Percentiles rank a stretch among this genome's conserved stretches.
These are phyloP conservation scores for Podospora conica DNA, from an alignment of 495 filamentous ascomycete species.

Conservation along the genomic window DNA sequence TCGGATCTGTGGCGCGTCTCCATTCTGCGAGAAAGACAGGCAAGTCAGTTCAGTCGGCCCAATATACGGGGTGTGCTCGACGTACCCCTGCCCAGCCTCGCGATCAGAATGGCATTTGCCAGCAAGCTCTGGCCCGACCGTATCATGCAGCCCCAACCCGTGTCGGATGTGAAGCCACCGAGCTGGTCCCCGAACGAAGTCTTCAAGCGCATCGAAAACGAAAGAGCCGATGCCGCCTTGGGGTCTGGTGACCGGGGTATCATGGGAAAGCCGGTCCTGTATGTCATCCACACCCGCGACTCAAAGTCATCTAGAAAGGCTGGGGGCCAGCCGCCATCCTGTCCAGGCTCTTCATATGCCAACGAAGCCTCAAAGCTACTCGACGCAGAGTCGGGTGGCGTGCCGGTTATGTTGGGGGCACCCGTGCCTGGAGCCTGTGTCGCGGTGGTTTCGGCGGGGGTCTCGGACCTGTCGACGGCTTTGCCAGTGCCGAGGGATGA, in stretches of 20 bases:
- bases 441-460: neutral
- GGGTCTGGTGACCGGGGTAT: slow-evolving; percentile 76
- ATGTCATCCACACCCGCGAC: slow-evolving; percentile 92
- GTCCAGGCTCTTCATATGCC: slow-evolving; percentile 41
- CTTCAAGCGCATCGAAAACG: slow-evolving; percentile 77
- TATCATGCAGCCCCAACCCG: slow-evolving; percentile 99
- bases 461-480: neutral
- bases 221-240: slow-evolving; percentile 63
- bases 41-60: neutral
- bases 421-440: neutral
- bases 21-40: slow-evolving; percentile 53
- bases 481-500: neutral
- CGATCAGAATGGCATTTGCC: slow-evolving; percentile 70
- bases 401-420: slow-evolving; percentile 22
- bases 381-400: slow-evolving; percentile 40
- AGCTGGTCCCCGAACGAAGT: slow-evolving; percentile 71
- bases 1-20: slow-evolving; percentile 54
- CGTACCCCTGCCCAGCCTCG: slow-evolving; percentile 75
- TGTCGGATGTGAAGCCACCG: slow-evolving; percentile 81
- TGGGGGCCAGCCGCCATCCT: slow-evolving; percentile 71
- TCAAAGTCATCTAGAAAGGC: slow-evolving; percentile 90
- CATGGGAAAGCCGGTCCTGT: slow-evolving; percentile 76
- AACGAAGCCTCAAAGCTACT: slow-evolving; percentile 46
- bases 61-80: neutral
- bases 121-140: slow-evolving; percentile 89